These are phyloP conservation scores for Globisporangium lucens DNA, from an alignment of 352 stramenopile genomes.

Conservation along the genomic window DNA sequence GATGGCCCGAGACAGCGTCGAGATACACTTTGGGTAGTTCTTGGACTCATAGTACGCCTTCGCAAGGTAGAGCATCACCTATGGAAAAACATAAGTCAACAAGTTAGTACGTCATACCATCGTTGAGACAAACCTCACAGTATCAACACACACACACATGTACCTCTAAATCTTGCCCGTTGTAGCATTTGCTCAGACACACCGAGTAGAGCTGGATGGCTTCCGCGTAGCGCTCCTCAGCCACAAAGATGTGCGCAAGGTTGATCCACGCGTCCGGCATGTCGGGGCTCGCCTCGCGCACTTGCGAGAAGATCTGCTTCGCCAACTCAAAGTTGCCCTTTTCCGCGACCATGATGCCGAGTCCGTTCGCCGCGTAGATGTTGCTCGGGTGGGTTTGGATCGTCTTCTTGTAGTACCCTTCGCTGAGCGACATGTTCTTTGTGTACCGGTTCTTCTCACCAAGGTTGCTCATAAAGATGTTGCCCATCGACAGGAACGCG, in stretches of 20 bases:
- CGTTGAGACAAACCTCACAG: not conserved
- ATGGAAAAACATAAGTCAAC: constrained; percentile 2
- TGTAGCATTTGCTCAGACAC: constrained; percentile 88
- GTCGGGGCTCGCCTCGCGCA: constrained; percentile 94
- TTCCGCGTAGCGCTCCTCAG: constrained; percentile 94
- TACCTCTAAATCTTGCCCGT: constrained; percentile 79
- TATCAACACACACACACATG: not conserved
- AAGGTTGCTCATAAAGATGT: constrained; percentile 98
- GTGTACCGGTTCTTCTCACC: constrained; percentile 94
- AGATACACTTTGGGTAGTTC: constrained; percentile 87
- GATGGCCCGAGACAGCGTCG: constrained; percentile 68
- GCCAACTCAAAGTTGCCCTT: constrained; percentile 96
- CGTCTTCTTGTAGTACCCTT: constrained; percentile 96
- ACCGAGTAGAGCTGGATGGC: constrained; percentile 96
- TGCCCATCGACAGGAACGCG: constrained; percentile 95
- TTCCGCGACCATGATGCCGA: constrained; percentile 97
- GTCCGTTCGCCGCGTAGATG: constrained; percentile 96
- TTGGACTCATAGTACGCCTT: constrained; percentile 90
- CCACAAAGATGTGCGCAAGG: constrained; percentile 96
- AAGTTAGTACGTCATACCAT: not conserved
- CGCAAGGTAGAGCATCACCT: constrained; percentile 75
- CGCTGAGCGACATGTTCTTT: constrained; percentile 94
- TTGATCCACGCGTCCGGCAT: constrained; percentile 97
- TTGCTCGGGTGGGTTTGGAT: constrained; percentile 91
- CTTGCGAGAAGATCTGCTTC: constrained; percentile 95